Evolutionary conservation across 2,329 filamentous ascomycete genomes (phyloP).

Genomic region (Fusarium falciforme): DNA sequence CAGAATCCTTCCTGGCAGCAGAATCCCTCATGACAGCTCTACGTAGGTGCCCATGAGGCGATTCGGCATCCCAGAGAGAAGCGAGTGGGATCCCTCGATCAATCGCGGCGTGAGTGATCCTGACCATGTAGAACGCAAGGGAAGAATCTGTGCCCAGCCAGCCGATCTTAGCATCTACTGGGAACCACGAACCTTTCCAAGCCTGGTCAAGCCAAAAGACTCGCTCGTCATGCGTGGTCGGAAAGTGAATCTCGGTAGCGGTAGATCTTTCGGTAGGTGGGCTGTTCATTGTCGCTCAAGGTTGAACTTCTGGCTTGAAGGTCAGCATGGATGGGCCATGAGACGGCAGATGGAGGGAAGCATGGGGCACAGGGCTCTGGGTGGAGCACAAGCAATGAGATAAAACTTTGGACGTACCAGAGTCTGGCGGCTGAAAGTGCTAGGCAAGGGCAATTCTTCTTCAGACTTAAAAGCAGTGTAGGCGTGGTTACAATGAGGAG

Average conservation of each 20-base stretch:
- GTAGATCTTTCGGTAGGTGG: not conserved
- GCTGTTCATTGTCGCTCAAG: not conserved
- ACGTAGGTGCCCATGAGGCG: not conserved
- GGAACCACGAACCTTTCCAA: not conserved
- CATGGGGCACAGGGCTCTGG: not conserved
- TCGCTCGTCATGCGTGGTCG: not conserved
- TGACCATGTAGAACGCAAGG: not conserved
- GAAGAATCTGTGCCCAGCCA: not conserved
- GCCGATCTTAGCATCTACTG: not conserved
- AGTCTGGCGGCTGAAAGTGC: not conserved
- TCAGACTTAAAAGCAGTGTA: not conserved
- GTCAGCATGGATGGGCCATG: not conserved
- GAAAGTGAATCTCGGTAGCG: not conserved
- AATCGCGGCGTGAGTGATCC: not conserved
- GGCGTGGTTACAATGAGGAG: not conserved
- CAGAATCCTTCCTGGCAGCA: not conserved
- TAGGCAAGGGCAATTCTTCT: not conserved
- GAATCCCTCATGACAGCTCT: not conserved
- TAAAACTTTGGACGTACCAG: not conserved
- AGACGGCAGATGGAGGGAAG: not conserved
- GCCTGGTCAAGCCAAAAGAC: not conserved
- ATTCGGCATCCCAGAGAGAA: not conserved
- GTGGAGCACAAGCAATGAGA: not conserved
- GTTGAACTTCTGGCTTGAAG: not conserved
- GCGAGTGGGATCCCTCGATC: not conserved